Evolutionary conservation across 768 basidiomycete species (phyloP).

Genomic region (Collybia nuda): DNA sequence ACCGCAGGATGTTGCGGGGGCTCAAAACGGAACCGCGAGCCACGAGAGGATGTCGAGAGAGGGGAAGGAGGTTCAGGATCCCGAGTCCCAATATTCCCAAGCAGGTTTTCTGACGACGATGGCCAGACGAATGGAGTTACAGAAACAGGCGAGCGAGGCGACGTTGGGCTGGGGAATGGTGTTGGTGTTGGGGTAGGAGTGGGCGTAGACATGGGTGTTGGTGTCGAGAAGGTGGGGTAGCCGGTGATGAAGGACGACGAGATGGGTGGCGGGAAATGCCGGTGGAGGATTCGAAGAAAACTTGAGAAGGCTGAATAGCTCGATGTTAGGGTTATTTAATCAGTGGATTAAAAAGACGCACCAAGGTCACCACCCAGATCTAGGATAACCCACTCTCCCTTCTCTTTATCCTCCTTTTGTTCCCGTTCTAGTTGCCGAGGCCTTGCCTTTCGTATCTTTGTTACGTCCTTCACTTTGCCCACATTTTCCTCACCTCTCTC

Average conservation of each 20-base stretch:
- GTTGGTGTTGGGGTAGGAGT: slow-evolving; percentile 23
- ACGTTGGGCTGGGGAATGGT: slow-evolving; percentile 24
- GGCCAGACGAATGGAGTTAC: not conserved
- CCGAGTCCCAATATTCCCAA: not conserved
- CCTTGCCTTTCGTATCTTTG: not conserved
- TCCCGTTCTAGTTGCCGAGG: slow-evolving; percentile 2
- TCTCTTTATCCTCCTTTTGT: slow-evolving; percentile 20
- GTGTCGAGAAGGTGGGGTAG: slow-evolving; percentile 10
- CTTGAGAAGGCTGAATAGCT: slow-evolving; percentile 40
- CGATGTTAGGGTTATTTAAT: not conserved
- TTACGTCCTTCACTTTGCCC: not conserved
- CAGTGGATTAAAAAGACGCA: not conserved
- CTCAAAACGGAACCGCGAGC: slow-evolving; percentile 6
- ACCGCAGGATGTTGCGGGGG: slow-evolving; percentile 13
- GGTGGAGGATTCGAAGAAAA: slow-evolving; percentile 53
- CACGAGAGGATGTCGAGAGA: slow-evolving; percentile 6
- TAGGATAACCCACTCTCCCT: slow-evolving; percentile 50
- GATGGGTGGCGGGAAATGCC: slow-evolving; percentile 32
- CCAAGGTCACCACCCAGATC: slow-evolving; percentile 38
- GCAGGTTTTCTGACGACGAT: not conserved
- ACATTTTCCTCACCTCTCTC: not conserved
- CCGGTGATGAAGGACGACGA: slow-evolving; percentile 41
- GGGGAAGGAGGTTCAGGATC: slow-evolving; percentile 1
- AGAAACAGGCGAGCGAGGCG: not conserved
- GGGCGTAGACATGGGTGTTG: slow-evolving; percentile 16